Conservation (phyloP, 495 filamentous ascomycete species). For the Letharia columbiana region DNA sequence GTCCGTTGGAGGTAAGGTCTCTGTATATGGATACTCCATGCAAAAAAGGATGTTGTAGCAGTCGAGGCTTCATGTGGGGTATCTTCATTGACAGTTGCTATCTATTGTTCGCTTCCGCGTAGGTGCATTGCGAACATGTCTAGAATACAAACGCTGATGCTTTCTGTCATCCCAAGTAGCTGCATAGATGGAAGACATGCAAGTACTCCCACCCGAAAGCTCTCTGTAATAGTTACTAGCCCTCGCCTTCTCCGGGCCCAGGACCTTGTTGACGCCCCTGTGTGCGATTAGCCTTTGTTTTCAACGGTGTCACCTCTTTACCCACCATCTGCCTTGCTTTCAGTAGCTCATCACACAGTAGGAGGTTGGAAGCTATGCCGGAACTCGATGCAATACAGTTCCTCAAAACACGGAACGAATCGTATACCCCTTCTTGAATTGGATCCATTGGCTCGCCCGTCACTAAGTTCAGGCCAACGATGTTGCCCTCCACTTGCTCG, state of each 20-base stretch:
- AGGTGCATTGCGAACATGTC: neutral
- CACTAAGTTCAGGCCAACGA: slow-evolving; percentile 76
- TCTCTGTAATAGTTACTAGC: slow-evolving; percentile 2
- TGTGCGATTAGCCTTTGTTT: slow-evolving; percentile 9
- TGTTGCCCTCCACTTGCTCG: slow-evolving; percentile 73
- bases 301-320: neutral
- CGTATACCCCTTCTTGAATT: slow-evolving; percentile 84
- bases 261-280: slow-evolving; percentile 27
- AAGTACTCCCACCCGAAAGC: neutral
- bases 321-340: slow-evolving; percentile 92
- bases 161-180: neutral
- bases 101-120: neutral
- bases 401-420: slow-evolving; percentile 88
- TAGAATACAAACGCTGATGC: neutral
- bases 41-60: neutral
- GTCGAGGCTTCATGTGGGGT: neutral
- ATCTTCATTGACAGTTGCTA: neutral
- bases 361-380: slow-evolving; percentile 88
- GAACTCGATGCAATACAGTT: slow-evolving; percentile 91
- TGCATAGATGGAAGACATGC: neutral
- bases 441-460: slow-evolving; percentile 94
- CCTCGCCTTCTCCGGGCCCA: slow-evolving; percentile 26
- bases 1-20: neutral
- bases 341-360: slow-evolving; percentile 93
- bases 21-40: neutral